Evolutionary conservation across 2,329 filamentous ascomycete genomes (phyloP), one percentile per base, ranked within the genome.

Genomic region (Neospermospora avenae): DNA sequence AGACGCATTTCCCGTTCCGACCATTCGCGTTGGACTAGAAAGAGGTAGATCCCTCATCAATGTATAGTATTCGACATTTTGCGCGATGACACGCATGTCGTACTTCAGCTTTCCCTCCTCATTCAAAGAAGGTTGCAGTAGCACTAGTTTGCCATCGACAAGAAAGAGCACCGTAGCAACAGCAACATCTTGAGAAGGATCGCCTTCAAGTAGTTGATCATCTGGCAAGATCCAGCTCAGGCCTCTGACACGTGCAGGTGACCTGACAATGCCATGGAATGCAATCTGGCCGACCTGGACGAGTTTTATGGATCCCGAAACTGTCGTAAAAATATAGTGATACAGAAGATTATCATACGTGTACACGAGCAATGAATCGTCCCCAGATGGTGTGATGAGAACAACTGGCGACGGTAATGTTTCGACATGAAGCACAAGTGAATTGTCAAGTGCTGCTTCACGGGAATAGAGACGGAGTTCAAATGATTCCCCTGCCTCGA

Each of bases 231-330:
- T 89, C 95, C 95, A 99, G 75, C 92, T 97, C 42, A 99, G 85
- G 10, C 93, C 91, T 67, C 95, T 86, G 4, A 99, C 95, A 71
- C 95, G 84, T 22, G 93, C 91, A 11, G 95, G 95, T 37, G 95
- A 96, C 68, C 95, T 82, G 45, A 99, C 93, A 63, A 99, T 97
- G 48, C 95, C 95, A 73, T 99, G 90, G 68, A 99, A 95, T 13
- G 91, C 93, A 70, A 99, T 99, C 73, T 98, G 95, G 10, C 96
- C 95, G n/a, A 98, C 93, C 72, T 96, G 92, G 6, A 96, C 84
- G 31, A 98, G 81, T 45, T 86, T 87, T 35, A 96, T 83, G 22
- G 86, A 78, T 16, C 81, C 86, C n/a, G 83, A 80, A 22, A 85
- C 81, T 0, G 86, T 83, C 0, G 90, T 86, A 65, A 99, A 93